Evolutionary conservation across 352 stramenopile genomes (phyloP).

Genomic region (Globisporangium nodosum): DNA sequence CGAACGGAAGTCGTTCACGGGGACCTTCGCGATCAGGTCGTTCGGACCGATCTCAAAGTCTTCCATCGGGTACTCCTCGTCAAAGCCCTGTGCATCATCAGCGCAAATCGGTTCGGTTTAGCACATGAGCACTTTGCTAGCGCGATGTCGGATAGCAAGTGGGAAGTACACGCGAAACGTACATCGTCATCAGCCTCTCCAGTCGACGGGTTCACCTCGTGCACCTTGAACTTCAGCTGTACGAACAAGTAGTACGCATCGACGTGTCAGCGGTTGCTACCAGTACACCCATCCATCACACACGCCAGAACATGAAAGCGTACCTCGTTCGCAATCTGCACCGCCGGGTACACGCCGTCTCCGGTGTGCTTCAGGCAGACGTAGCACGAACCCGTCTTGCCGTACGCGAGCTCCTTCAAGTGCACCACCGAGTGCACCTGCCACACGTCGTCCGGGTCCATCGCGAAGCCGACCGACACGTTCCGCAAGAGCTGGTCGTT

Average conservation of each 20-base stretch:
- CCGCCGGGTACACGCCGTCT: constrained; percentile 71
- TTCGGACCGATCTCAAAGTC: constrained; percentile 92
- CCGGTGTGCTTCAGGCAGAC: constrained; percentile 87
- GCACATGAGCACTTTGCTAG: not conserved
- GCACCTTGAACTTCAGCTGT: constrained; percentile 92
- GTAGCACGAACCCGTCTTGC: constrained; percentile 92
- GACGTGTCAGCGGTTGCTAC: not conserved
- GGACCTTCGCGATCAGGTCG: constrained; percentile 98
- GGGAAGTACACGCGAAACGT: constrained; percentile 16
- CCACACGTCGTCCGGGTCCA: constrained; percentile 91
- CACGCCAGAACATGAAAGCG: not conserved
- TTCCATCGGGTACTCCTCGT: constrained; percentile 99
- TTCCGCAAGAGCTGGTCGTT: constrained; percentile 96
- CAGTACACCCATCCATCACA: not conserved
- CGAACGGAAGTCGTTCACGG: constrained; percentile 94
- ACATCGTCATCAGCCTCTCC: constrained; percentile 85
- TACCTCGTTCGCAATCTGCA: constrained; percentile 91
- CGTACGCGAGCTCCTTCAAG: constrained; percentile 88
- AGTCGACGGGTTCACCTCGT: constrained; percentile 94
- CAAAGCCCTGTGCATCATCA: constrained; percentile 66
- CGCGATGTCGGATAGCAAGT: not conserved
- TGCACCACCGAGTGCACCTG: constrained; percentile 88
- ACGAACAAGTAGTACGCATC: not conserved
- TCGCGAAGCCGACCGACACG: constrained; percentile 89
- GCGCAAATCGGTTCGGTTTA: not conserved